Evolutionary conservation across 192 early-diverging fungal species (phyloP).

Genomic region (Backusella mclennaniae): DNA sequence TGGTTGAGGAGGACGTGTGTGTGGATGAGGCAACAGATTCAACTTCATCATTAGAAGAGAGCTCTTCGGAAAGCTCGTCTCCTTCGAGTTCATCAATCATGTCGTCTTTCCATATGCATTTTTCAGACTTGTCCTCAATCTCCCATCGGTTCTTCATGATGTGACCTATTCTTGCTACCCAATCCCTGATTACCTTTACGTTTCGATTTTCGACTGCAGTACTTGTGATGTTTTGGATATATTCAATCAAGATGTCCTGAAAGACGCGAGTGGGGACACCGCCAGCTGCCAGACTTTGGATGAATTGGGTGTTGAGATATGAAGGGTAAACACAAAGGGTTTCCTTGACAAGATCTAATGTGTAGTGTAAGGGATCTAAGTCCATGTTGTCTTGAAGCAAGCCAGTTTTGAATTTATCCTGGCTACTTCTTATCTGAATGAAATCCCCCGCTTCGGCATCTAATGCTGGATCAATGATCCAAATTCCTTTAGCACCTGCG

Average conservation of each 20-base stretch:
- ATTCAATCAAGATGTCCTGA: slow-evolving; percentile 30
- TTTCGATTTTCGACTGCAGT: slow-evolving; percentile 18
- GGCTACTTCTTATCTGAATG: slow-evolving; percentile 31
- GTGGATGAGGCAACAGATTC: not conserved
- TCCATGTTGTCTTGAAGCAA: not conserved
- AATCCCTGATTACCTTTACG: slow-evolving; percentile 14
- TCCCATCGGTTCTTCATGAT: slow-evolving; percentile 24
- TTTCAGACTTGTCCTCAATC: not conserved
- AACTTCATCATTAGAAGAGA: not conserved
- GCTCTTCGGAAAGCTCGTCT: not conserved
- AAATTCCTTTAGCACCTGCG: slow-evolving; percentile 39
- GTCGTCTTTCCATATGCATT: slow-evolving; percentile 10
- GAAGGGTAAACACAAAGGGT: slow-evolving; percentile 20
- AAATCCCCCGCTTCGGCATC: slow-evolving; percentile 10
- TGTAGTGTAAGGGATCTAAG: slow-evolving; percentile 21
- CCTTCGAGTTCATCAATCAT: not conserved
- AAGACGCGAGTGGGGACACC: slow-evolving; percentile 25
- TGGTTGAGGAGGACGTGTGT: not conserved
- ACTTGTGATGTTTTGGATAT: slow-evolving; percentile 12
- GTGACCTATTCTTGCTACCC: slow-evolving; percentile 10
- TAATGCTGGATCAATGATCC: slow-evolving; percentile 25
- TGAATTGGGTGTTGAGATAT: slow-evolving; percentile 34
- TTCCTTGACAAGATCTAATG: slow-evolving; percentile 29
- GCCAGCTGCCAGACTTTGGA: slow-evolving; percentile 25
- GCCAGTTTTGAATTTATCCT: slow-evolving; percentile 32